Evolutionary conservation across 768 basidiomycete species (phyloP), one percentile per base, ranked within the genome.

Genomic region (Mycena crocata): DNA sequence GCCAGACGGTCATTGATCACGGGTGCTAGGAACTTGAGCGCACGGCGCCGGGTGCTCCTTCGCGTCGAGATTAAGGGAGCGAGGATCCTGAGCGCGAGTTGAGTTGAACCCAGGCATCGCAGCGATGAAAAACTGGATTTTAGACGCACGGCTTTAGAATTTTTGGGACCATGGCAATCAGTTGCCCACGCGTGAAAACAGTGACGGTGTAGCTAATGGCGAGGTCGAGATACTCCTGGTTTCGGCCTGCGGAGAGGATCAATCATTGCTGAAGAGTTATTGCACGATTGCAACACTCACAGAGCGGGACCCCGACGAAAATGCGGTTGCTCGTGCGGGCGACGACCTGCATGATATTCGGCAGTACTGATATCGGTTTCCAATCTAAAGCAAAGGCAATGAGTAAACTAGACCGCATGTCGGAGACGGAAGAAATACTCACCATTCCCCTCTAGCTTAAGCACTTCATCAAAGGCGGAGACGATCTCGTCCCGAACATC

Each of bases 1-100:
- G 39, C 54, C 42, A 62, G 69, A 5, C 81, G 73, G n/a, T 80
- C 74, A 21, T 76, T 70, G n/a, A 83, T 75, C 12, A 77, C 57
- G 1, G 78, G 77, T n/a, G 64, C 69, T n/a, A 82, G 60, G 32
- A 70, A 59, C 26, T 66, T 66, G 24, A 62, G 37, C 6, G 59
- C 59, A 12, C 45, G 48, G 28, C 59, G 59, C 8, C 31, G 6
- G 1, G 40, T 15, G 30, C 35, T 40, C 40, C 34, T 42, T 6
- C 50, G 37, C 5, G 28, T 40, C 19, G 50, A 42, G 40, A 61
- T n/a, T 2, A 50, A 23, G 7, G 42, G 37, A 4, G 14, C 37
- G 14, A 51, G n/a, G 31, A 31, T 51, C 4, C 37, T 61, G 28
- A 0, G 6, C 9, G 6, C 2, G 21, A 5, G n/a, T 30, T 31